Evolutionary conservation across 2,329 filamentous ascomycete genomes (phyloP).

Genomic region (Aquanectria penicillioides): DNA sequence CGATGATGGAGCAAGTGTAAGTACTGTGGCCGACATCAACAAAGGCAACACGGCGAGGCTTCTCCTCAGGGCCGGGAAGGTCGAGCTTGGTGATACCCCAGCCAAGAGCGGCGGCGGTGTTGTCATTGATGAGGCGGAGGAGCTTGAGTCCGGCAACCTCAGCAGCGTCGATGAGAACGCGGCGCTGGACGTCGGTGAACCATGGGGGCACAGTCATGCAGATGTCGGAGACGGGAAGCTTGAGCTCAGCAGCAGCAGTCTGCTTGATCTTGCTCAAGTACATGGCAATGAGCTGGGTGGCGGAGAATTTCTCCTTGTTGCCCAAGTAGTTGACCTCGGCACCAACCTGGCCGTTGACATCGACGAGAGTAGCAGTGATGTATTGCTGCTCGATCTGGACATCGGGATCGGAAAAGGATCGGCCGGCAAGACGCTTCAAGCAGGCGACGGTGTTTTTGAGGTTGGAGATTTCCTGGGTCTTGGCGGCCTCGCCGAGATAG

Average conservation of each 20-base stretch:
- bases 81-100: constrained; percentile 99
- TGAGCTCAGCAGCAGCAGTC: constrained; percentile 87
- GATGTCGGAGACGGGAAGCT: constrained; percentile 89
- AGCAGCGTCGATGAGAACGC: constrained; percentile 87
- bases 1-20: constrained; percentile 93
- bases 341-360: constrained; percentile 93
- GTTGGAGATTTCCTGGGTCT: constrained; percentile 99
- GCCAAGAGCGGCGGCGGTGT: constrained; percentile 92
- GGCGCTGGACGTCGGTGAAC: constrained; percentile 96
- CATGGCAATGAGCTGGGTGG: constrained; percentile 93
- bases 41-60: constrained; percentile 89
- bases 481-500: constrained; percentile 93
- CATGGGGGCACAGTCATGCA: constrained; percentile 95
- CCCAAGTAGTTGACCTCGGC: constrained; percentile 93
- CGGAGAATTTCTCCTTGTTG: constrained; percentile 95
- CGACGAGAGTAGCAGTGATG: constrained; percentile 85
- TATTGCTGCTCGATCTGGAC: constrained; percentile 92
- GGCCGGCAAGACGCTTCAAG: constrained; percentile 92
- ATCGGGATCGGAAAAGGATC: constrained; percentile 89
- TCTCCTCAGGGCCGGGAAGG: constrained; percentile 87
- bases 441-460: constrained; percentile 97
- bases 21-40: constrained; percentile 97
- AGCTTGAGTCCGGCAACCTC: constrained; percentile 94
- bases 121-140: constrained; percentile 96
- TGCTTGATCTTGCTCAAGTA: constrained; percentile 94